Evolutionary conservation across 305 asterid species (phyloP).

Genomic region (Solanum chacoense): DNA sequence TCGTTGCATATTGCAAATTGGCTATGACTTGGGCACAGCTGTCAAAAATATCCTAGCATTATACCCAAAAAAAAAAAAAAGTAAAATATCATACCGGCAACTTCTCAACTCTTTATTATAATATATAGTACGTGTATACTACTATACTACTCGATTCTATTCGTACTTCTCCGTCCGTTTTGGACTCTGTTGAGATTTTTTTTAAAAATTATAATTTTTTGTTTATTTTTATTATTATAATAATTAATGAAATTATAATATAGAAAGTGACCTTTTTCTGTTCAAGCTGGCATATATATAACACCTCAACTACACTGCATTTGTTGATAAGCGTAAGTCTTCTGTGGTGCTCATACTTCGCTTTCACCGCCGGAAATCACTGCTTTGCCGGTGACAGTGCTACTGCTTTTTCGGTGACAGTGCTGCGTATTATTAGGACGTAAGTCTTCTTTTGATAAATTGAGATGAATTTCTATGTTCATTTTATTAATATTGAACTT

Average conservation of each 20-base stretch:
- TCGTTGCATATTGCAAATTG: not conserved
- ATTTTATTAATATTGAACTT: slow-evolving; percentile 10
- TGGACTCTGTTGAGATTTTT: not conserved
- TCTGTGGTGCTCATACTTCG: slow-evolving; percentile 30
- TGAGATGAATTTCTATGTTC: not conserved
- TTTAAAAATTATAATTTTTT: not conserved
- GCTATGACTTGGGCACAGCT: not conserved
- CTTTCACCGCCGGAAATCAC: slow-evolving; percentile 1
- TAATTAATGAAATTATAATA: not conserved
- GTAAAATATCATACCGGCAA: not conserved
- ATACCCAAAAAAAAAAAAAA: too few species aligned
- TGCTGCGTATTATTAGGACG: not conserved
- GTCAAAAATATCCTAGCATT: not conserved
- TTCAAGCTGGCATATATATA: not conserved
- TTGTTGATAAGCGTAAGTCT: slow-evolving; percentile 23
- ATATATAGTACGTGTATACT: not conserved
- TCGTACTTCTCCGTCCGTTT: not conserved
- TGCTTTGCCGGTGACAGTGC: not conserved
- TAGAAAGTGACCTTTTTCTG: not conserved
- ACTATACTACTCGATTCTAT: not conserved
- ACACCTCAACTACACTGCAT: slow-evolving; percentile 11
- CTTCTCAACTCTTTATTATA: too few species aligned
- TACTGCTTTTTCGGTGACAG: not conserved
- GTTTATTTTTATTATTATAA: not conserved
- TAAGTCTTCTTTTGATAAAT: not conserved